Evolutionary conservation across 768 basidiomycete genomes (phyloP), one percentile per base, ranked within the genome.

Genomic region (Russula emetica): DNA sequence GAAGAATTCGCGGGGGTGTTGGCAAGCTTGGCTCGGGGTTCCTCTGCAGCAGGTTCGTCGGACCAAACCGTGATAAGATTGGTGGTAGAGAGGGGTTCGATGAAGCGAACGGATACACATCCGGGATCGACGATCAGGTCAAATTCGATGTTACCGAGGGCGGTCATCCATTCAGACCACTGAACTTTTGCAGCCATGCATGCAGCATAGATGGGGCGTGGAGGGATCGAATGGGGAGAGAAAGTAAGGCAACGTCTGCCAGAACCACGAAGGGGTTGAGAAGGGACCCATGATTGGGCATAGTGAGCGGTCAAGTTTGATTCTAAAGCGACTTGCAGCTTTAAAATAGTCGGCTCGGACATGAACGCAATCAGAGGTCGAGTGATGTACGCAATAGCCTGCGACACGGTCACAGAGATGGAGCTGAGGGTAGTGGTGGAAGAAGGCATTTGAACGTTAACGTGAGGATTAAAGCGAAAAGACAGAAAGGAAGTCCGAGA

Each of bases 41-140:
- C 72, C 55, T 78, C 71, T 51, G 75, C 69, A 51, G 61, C 40
- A 51, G 59, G 44, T 68, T 83, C 80, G 61, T 85, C 85, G 5
- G 85, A 82, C 90, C 90, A 92, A 70, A 92, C 71, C 58, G 83
- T 87, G 70, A 83, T 72, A 61, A 83, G 77, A 70, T 80, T 79
- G 60, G 76, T 73, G 32, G 77, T 73, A 11, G 72, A 70, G 47
- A 75, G 74, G 63, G 70, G 71, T 60, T 72, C 77, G 57, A 79
- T 80, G 71, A 81, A 78, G 64, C 87, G 87, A 67, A 89, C 76
- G 63, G 86, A 86, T 67, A 92, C 83, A 72, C 83, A 85, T 65
- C 88, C 90, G 66, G 90, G 90, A 73, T 92, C 87, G 69, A 90
- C 82, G 74, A 88, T 87, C 64, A 92, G 81, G 74, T 92, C 90